Conservation (phyloP, 176 grass and related monocot genomes). For the Rhynchospora tenuis region DNA sequence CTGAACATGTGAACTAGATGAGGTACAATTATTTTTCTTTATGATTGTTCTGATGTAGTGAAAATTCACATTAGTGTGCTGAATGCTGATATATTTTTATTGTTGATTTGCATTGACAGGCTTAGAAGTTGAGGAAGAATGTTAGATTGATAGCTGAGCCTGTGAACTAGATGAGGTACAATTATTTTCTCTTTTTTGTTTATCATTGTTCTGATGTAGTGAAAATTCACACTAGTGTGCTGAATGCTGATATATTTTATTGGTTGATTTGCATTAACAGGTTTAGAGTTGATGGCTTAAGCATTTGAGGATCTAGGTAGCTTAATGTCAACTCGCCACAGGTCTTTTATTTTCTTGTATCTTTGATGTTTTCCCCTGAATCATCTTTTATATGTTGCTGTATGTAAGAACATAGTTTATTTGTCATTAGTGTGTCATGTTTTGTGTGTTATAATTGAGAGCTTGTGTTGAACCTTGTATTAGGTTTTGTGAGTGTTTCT, state of each 20-base stretch:
- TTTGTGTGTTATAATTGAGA: background rate
- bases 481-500: background rate
- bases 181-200: background rate
- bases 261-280: background rate
- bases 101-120: background rate
- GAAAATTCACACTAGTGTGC: background rate
- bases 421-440: slow-evolving; percentile 3
- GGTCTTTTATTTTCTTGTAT: background rate
- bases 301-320: background rate
- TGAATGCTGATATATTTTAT: background rate
- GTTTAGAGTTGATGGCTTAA: background rate
- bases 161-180: slow-evolving; percentile 22
- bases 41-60: background rate
- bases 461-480: background rate
- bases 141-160: background rate
- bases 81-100: slow-evolving; percentile 1
- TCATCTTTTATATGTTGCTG: background rate
- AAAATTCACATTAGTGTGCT: background rate
- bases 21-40: slow-evolving; percentile 3
- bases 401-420: background rate
- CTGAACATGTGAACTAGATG: slow-evolving; percentile 13
- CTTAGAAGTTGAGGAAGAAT: background rate
- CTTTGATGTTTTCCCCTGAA: slow-evolving; percentile 16
- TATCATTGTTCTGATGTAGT: background rate
- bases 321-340: slow-evolving; percentile 1